These are phyloP conservation scores for Prunus padus DNA, from an alignment of 306 rosid genomes.

Conservation along the genomic window DNA sequence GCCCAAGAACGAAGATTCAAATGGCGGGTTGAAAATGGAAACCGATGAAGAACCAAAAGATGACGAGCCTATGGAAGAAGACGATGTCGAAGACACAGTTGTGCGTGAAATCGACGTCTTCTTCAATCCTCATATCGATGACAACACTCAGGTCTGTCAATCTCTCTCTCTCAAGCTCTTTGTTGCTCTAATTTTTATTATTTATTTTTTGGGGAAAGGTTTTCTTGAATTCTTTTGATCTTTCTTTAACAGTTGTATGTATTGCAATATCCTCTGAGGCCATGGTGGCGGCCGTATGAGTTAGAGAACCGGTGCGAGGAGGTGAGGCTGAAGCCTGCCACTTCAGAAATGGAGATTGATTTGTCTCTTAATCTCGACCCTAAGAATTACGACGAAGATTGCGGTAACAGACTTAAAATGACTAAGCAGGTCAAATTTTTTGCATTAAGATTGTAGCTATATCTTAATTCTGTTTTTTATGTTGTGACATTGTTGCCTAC, in stretches of 20 bases:
- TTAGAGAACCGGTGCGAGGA: conserved; percentile 72
- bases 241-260: conserved; percentile 50
- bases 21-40: conserved; percentile 45
- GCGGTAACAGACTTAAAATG: conserved; percentile 33
- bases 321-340: conserved; percentile 69
- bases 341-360: conserved; percentile 67
- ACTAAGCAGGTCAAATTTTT: conserved; percentile 59
- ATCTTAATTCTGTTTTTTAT: background rate
- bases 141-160: conserved; percentile 45
- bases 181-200: background rate
- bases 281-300: conserved; percentile 84
- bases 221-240: background rate
- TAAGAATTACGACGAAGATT: conserved; percentile 52
- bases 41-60: conserved; percentile 28
- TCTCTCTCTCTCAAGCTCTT: background rate
- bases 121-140: conserved; percentile 53
- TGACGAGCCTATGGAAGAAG: conserved; percentile 58
- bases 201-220: background rate
- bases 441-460: background rate
- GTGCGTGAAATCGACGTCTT: conserved; percentile 87
- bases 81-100: conserved; percentile 49
- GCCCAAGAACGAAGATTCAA: conserved; percentile 29
- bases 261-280: conserved; percentile 84
- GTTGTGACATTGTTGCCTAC: background rate
- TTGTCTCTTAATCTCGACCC: conserved; percentile 57